Conservation (phyloP, 208 protist genomes). For the Leishmania amazonensis region DNA sequence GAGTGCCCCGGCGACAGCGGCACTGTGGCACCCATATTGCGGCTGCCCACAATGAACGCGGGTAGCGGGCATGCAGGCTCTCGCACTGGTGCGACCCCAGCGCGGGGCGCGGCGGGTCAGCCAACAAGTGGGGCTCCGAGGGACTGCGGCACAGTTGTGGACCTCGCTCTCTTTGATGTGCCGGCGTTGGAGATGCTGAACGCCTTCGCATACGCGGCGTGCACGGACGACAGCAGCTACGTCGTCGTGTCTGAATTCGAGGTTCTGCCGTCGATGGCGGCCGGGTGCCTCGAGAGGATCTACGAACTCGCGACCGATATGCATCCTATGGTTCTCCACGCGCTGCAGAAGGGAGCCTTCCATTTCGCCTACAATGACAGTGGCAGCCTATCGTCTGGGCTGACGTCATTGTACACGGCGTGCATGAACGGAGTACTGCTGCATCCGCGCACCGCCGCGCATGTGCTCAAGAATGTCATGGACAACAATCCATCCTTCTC, state of each 20-base stretch:
- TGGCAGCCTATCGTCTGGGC: not conserved
- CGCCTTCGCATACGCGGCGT: slow-evolving; percentile 62
- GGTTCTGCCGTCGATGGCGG: slow-evolving; percentile 74
- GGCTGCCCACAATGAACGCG: slow-evolving; percentile 2
- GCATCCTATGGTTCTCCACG: slow-evolving; percentile 62
- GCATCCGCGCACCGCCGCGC: slow-evolving; percentile 61
- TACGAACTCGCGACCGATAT: slow-evolving; percentile 73
- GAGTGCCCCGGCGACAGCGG: slow-evolving; percentile 4
- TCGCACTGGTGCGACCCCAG: not conserved
- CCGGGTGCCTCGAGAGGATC: slow-evolving; percentile 66
- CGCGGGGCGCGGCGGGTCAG: not conserved
- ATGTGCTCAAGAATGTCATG: slow-evolving; percentile 69
- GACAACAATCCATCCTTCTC: slow-evolving; percentile 76
- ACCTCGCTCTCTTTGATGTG: slow-evolving; percentile 21
- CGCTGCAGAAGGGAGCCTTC: slow-evolving; percentile 42
- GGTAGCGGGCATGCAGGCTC: not conserved
- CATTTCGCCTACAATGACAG: slow-evolving; percentile 32
- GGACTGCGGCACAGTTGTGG: not conserved
- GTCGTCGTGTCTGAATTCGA: slow-evolving; percentile 81
- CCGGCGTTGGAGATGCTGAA: slow-evolving; percentile 74
- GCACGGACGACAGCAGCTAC: slow-evolving; percentile 55
- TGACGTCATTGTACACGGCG: slow-evolving; percentile 68
- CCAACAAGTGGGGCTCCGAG: not conserved
- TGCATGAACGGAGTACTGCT: slow-evolving; percentile 78
- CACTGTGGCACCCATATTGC: not conserved